These are phyloP conservation scores for Cerioporus squamosus DNA, from an alignment of 1,284 basidiomycete genomes.

Conservation along the genomic window DNA sequence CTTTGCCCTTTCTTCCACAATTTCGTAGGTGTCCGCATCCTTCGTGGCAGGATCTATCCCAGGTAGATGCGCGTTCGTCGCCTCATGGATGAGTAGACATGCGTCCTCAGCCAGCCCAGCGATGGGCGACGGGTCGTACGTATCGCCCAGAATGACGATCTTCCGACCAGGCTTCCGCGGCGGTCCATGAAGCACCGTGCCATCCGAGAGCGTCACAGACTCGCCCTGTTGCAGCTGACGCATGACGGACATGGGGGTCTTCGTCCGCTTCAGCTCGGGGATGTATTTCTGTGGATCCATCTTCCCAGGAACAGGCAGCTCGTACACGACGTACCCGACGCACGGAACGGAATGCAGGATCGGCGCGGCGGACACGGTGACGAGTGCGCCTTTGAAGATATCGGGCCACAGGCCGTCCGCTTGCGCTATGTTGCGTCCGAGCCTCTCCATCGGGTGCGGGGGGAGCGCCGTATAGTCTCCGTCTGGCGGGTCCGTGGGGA, in stretches of 20 bases:
- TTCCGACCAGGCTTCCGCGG: conserved; percentile 69
- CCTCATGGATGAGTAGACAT: conserved; percentile 83
- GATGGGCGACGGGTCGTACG: conserved; percentile 75
- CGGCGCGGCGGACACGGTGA: conserved; percentile 84
- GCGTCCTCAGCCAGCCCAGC: conserved; percentile 59
- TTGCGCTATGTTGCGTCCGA: conserved; percentile 71
- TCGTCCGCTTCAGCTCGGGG: conserved; percentile 69
- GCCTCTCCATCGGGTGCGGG: conserved; percentile 59
- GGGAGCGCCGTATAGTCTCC: conserved; percentile 54
- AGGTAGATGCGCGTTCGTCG: conserved; percentile 91
- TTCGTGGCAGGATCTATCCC: conserved; percentile 61
- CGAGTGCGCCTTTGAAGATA: conserved; percentile 61
- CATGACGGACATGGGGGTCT: conserved; percentile 75
- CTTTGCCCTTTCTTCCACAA: conserved; percentile 70
- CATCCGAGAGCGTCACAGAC: conserved; percentile 76
- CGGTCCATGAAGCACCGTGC: conserved; percentile 79
- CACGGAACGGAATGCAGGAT: conserved; percentile 84
- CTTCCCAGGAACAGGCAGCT: conserved; percentile 79
- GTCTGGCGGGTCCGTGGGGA: conserved; percentile 53
- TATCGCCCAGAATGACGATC: conserved; percentile 82
- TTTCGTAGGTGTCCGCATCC: conserved; percentile 58
- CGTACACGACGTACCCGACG: conserved; percentile 82
- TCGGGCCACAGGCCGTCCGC: conserved; percentile 72
- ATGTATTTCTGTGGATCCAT: conserved; percentile 70
- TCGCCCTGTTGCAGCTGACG: conserved; percentile 71